Evolutionary conservation across 352 stramenopile genomes (phyloP).

Genomic region (Phytophthora multivora): DNA sequence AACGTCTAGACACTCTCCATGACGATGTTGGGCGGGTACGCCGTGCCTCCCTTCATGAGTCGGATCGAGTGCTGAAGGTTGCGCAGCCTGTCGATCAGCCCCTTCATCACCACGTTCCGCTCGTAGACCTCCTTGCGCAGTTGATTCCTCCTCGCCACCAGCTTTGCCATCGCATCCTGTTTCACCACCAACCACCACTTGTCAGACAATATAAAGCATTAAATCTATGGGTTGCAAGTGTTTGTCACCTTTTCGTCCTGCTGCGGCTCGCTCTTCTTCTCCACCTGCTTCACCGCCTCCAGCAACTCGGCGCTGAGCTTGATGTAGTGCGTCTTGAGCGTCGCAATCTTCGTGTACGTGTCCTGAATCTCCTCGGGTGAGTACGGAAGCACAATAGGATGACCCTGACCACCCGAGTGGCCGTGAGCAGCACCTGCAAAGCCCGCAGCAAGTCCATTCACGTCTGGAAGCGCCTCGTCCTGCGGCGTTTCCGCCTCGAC

Average conservation of each 20-base stretch:
- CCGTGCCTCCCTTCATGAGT: slow-evolving; percentile 69
- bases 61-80: slow-evolving; percentile 80
- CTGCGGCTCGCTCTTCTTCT: slow-evolving; percentile 28
- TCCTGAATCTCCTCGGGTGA: slow-evolving; percentile 86
- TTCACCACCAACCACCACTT: slow-evolving; percentile 1
- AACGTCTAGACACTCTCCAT: slow-evolving; percentile 76
- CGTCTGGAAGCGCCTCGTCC: slow-evolving; percentile 50
- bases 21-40: slow-evolving; percentile 60
- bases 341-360: slow-evolving; percentile 83
- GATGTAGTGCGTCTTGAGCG: slow-evolving; percentile 81
- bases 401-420: slow-evolving; percentile 25
- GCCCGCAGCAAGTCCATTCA: slow-evolving; percentile 49
- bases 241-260: slow-evolving; percentile 28
- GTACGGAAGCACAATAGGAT: slow-evolving; percentile 69
- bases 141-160: slow-evolving; percentile 69
- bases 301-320: slow-evolving; percentile 73
- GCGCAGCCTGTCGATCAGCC: slow-evolving; percentile 78
- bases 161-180: slow-evolving; percentile 55
- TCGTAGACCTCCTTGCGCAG: slow-evolving; percentile 85
- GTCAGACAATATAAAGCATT: not conserved
- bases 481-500: slow-evolving; percentile 40
- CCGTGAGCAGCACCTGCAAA: slow-evolving; percentile 31
- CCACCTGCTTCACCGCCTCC: slow-evolving; percentile 56
- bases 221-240: not conserved
- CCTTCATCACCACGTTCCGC: slow-evolving; percentile 87